phyloP scores from a whole-genome alignment of 208 protist genomes.

The Trypanosoma brucei region DNA sequence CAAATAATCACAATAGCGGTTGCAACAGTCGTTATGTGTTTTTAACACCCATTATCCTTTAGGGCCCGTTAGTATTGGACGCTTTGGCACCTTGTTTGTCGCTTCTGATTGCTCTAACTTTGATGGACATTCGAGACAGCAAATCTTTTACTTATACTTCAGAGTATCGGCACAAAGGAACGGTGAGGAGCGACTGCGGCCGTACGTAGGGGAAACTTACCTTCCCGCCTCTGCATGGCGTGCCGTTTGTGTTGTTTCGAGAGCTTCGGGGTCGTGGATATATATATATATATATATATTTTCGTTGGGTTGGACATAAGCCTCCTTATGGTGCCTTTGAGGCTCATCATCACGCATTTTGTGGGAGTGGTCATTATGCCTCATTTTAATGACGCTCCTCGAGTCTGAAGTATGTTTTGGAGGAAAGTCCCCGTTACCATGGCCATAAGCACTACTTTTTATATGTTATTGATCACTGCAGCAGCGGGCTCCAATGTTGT shows the following conservation, averaged over 20 bases:
- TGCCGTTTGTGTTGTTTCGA: neutral
- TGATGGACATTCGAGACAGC: neutral
- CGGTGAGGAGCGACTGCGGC: neutral
- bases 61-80: neutral
- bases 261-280: conserved; percentile 8
- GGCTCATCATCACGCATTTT: conserved; percentile 16
- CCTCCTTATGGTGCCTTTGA: conserved; percentile 15
- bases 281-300: conserved; percentile 4
- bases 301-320: conserved; percentile 37
- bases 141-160: neutral
- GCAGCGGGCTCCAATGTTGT: neutral
- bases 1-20: neutral
- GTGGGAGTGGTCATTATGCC: conserved; percentile 18
- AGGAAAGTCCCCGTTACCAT: neutral
- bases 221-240: neutral
- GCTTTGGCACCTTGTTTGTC: neutral
- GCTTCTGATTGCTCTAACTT: neutral
- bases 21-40: neutral
- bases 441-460: conserved; percentile 3
- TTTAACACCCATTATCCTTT: neutral
- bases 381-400: neutral
- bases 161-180: neutral
- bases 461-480: conserved; percentile 19
- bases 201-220: neutral
- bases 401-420: neutral